phyloP scores from a whole-genome alignment of 805 yeast genomes.

The Suhomyces pyralidae region DNA sequence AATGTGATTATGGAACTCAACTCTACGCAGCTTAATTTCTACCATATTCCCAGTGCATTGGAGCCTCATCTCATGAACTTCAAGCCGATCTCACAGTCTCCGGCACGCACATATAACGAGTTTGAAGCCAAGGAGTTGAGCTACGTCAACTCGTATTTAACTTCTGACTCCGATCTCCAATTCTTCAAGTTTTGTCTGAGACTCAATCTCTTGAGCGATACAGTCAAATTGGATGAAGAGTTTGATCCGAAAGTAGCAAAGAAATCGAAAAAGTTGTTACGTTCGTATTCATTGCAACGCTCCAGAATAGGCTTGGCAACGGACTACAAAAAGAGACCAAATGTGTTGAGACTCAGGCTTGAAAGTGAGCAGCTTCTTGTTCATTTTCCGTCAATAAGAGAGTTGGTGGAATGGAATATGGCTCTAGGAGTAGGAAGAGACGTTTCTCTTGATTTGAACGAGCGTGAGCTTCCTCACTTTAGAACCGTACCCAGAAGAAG shows the following conservation, averaged over 20 bases:
- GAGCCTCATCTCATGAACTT: constrained; percentile 27
- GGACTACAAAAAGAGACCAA: constrained; percentile 71
- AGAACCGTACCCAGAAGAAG: constrained; percentile 80
- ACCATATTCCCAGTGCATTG: constrained; percentile 37
- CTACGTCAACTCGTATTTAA: constrained; percentile 17
- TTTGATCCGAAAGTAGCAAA: background rate
- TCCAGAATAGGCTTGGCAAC: constrained; percentile 81
- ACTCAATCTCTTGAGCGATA: constrained; percentile 11
- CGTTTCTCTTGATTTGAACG: constrained; percentile 70
- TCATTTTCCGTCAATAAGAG: constrained; percentile 58
- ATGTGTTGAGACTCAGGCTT: constrained; percentile 69
- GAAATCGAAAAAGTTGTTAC: constrained; percentile 27
- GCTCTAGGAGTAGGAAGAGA: constrained; percentile 73
- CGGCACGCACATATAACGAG: constrained; percentile 7
- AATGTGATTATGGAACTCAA: constrained; percentile 68
- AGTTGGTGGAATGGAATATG: constrained; percentile 76
- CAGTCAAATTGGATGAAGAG: constrained; percentile 2
- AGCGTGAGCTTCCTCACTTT: constrained; percentile 70
- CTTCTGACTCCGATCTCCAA: constrained; percentile 25
- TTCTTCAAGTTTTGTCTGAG: constrained; percentile 24
- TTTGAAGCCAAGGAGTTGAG: constrained; percentile 10
- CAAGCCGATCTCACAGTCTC: constrained; percentile 10
- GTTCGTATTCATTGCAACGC: constrained; percentile 78
- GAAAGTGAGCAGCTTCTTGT: constrained; percentile 82
- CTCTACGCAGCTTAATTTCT: constrained; percentile 81